phyloP scores from a whole-genome alignment of 495 filamentous ascomycete species.

The Aeminium ludgeri region DNA sequence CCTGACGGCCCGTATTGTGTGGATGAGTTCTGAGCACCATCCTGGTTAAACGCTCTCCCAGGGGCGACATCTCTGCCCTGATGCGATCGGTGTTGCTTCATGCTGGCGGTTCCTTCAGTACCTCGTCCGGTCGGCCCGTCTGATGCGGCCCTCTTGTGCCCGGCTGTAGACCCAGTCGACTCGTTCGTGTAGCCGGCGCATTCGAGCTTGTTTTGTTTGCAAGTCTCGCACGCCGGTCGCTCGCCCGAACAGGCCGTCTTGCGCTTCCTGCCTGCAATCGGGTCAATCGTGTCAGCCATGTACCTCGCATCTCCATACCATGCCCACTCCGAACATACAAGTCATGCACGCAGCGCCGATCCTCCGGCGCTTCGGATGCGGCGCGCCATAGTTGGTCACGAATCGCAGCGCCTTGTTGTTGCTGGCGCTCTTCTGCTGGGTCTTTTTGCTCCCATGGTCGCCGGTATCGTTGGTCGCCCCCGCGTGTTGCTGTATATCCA shows the following conservation, averaged over 20 bases:
- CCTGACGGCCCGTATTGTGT: too few species aligned
- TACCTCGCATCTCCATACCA: not conserved
- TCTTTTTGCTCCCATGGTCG: too few species aligned
- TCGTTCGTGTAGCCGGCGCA: conserved; percentile 22
- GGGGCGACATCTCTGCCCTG: too few species aligned
- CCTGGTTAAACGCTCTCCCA: too few species aligned
- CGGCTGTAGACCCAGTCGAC: conserved; percentile 1
- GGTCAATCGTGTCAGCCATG: too few species aligned
- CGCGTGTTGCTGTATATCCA: too few species aligned
- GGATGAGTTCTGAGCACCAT: too few species aligned
- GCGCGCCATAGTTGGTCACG: conserved; percentile 66
- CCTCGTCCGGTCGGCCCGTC: not conserved
- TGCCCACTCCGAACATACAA: not conserved
- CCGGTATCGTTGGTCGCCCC: too few species aligned
- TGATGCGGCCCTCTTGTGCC: conserved; percentile 1
- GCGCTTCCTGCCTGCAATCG: conserved; percentile 51
- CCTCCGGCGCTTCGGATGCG: conserved; percentile 61
- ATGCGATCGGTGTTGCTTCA: too few species aligned
- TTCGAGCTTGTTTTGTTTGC: conserved; percentile 23
- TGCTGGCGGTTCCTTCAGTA: too few species aligned
- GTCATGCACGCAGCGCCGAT: conserved; percentile 69
- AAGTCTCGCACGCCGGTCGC: conserved; percentile 23
- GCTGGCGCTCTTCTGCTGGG: too few species aligned
- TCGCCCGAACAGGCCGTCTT: conserved; percentile 21
- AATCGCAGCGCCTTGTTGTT: conserved; percentile 45